Conservation (phyloP, 2,329 filamentous ascomycete genomes). For the Neofusicoccum sp. region DNA sequence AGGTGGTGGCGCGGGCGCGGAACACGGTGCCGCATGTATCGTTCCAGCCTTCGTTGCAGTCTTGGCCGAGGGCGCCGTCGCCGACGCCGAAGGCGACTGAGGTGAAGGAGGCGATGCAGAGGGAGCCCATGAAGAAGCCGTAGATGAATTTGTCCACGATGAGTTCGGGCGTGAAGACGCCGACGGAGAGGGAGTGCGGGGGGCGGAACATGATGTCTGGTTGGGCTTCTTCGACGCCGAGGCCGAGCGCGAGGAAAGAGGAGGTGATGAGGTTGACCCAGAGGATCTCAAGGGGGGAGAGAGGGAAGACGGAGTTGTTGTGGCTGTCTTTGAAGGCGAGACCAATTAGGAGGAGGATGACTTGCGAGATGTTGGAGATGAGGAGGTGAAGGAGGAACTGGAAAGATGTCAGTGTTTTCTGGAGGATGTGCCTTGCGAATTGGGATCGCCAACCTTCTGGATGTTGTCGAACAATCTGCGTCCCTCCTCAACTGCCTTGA, state of each 20-base stretch:
- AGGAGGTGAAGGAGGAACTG: slow-evolving; percentile 51
- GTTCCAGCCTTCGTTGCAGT: slow-evolving; percentile 50
- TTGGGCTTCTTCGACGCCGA: slow-evolving; percentile 50
- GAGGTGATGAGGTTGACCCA: slow-evolving; percentile 53
- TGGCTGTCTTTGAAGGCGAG: slow-evolving; percentile 50
- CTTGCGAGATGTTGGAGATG: slow-evolving; percentile 52
- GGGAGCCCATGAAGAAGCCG: slow-evolving; percentile 48
- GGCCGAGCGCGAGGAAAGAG: slow-evolving; percentile 51
- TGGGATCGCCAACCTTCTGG: slow-evolving; percentile 31
- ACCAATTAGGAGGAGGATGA: slow-evolving; percentile 50
- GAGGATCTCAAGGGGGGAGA: slow-evolving; percentile 51
- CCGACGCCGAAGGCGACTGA: slow-evolving; percentile 49
- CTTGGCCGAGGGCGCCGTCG: slow-evolving; percentile 45
- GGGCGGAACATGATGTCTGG: slow-evolving; percentile 50
- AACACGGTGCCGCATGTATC: slow-evolving; percentile 46
- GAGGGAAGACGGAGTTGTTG: slow-evolving; percentile 48
- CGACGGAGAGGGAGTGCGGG: slow-evolving; percentile 46
- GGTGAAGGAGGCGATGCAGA: slow-evolving; percentile 49
- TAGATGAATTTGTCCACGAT: slow-evolving; percentile 54
- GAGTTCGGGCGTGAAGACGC: slow-evolving; percentile 50
- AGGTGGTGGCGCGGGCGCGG: slow-evolving; percentile 49
- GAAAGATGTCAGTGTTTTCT: background rate
- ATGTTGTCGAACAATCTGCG: slow-evolving; percentile 46
- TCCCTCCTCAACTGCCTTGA: slow-evolving; percentile 45
- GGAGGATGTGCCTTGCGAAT: background rate